These are phyloP conservation scores for Leccinum imitatum DNA, from an alignment of 768 basidiomycete genomes.

Conservation along the genomic window DNA sequence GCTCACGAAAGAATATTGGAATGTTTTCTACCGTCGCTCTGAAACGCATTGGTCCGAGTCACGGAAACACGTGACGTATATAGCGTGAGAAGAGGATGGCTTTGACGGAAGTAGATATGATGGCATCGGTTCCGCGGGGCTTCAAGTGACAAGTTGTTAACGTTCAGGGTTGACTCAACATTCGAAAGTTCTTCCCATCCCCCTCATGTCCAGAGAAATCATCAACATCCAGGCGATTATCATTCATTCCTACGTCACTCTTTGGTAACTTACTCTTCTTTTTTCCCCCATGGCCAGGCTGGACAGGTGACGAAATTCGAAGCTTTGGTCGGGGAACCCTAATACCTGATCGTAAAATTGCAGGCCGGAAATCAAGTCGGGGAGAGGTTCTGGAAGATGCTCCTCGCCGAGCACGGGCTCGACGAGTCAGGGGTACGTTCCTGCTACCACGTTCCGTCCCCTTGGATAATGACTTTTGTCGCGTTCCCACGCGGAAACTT, in stretches of 20 bases:
- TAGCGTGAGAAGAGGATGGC: neutral
- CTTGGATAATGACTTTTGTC: slow-evolving; percentile 17
- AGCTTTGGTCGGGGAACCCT: slow-evolving; percentile 6
- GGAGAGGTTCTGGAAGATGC: slow-evolving; percentile 86
- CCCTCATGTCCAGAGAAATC: slow-evolving; percentile 66
- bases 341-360: slow-evolving; percentile 21
- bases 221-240: slow-evolving; percentile 70
- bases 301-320: slow-evolving; percentile 54
- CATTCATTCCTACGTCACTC: neutral
- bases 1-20: slow-evolving; percentile 52
- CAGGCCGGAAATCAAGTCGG: slow-evolving; percentile 79
- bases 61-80: slow-evolving; percentile 22
- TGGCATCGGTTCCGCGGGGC: slow-evolving; percentile 14
- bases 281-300: slow-evolving; percentile 39
- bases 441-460: slow-evolving; percentile 8
- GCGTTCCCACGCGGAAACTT: slow-evolving; percentile 10
- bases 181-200: slow-evolving; percentile 14
- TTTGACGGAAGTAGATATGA: slow-evolving; percentile 7
- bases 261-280: slow-evolving; percentile 10
- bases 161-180: slow-evolving; percentile 8
- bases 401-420: slow-evolving; percentile 84
- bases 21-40: slow-evolving; percentile 59
- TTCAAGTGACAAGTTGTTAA: neutral
- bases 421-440: slow-evolving; percentile 60
- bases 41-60: slow-evolving; percentile 53